Evolutionary conservation across 2,329 filamentous ascomycete species (phyloP), one percentile per base, ranked within the genome.

Genomic region (Anisogramma anomala): DNA sequence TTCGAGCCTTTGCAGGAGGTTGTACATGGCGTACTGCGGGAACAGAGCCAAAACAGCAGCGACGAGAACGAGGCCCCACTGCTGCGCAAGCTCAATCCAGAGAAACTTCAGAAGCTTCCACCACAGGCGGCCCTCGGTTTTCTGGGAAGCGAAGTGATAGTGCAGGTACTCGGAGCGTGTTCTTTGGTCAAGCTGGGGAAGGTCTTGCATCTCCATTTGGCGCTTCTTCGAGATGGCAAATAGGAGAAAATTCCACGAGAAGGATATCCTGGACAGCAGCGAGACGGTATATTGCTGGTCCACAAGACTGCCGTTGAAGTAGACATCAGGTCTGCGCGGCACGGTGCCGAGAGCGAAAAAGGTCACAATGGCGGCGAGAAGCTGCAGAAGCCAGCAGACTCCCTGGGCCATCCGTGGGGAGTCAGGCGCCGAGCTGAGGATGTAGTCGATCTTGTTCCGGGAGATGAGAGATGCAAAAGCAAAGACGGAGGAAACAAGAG

Each of bases 241-340:
- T 2, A 61, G 50, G 8, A 51, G 34, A 13, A 47, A 48, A 39
- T 61, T 60, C 56, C 56, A 61, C 10, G 54, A 52, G 37, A 55
- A 61, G 3, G 52, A 50, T 15, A 58, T 47, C 10, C 50, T 49
- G 4, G 49, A 38, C 2, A 61, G 40, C 10, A 59, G 41, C 2
- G 58, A 59, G 2, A 54, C 49, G 3, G 58, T 55, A 25, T 57
- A 46, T 39, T 61, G 58, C 45, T 59, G 58, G 42, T 61, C 58
- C n/a, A 61, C 58, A 2, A 61, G 41, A 9, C 34, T 36, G 26
- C 50, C 53, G 1, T 48, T 45, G 36, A 56, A 42, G 38, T 53
- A 61, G 23, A 61, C 53, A 41, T 61, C 56, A 0, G 58, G 58
- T 5, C 58, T 57, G 10, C 56, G 56, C 3, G 54, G 55, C 23